Percentiles rank a stretch among this genome's conserved stretches.
Evolutionary conservation across 2,329 filamentous ascomycete species (phyloP).

Genomic region (Phaeophleospora eucalypticola): DNA sequence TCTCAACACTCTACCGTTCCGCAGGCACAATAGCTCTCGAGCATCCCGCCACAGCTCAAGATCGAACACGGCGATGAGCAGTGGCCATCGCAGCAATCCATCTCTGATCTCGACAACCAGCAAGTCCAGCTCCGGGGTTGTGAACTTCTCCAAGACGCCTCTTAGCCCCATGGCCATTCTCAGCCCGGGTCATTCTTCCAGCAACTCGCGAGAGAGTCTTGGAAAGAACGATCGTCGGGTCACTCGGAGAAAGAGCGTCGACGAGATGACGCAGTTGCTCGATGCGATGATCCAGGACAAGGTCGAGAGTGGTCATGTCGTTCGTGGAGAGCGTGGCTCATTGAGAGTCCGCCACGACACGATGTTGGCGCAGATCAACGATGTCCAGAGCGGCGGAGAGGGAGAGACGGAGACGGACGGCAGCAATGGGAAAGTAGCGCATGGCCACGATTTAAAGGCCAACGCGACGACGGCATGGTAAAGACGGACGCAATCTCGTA

Average conservation of each 20-base stretch:
- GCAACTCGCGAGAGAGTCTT: slow-evolving; percentile 16
- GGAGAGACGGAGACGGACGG: neutral
- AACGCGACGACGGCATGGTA: neutral
- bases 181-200: slow-evolving; percentile 17
- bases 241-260: slow-evolving; percentile 60
- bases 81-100: slow-evolving; percentile 25
- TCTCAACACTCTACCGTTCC: slow-evolving; percentile 14
- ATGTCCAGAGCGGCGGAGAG: neutral
- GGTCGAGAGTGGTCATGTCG: slow-evolving; percentile 69
- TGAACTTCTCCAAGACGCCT: slow-evolving; percentile 28
- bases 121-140: slow-evolving; percentile 23
- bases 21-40: slow-evolving; percentile 19
- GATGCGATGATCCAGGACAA: slow-evolving; percentile 95
- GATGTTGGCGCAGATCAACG: slow-evolving; percentile 12
- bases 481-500: neutral
- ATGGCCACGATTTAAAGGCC: slow-evolving; percentile 1
- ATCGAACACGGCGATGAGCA: neutral
- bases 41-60: slow-evolving; percentile 16
- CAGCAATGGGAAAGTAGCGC: neutral
- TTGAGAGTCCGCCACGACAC: slow-evolving; percentile 44
- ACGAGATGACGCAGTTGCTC: slow-evolving; percentile 88
- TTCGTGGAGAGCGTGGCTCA: slow-evolving; percentile 64
- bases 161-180: slow-evolving; percentile 31
- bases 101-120: slow-evolving; percentile 17
- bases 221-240: slow-evolving; percentile 4